These are phyloP conservation scores for Artemisia argyi DNA, from an alignment of 129 eudicot genomes.

Conservation along the genomic window DNA sequence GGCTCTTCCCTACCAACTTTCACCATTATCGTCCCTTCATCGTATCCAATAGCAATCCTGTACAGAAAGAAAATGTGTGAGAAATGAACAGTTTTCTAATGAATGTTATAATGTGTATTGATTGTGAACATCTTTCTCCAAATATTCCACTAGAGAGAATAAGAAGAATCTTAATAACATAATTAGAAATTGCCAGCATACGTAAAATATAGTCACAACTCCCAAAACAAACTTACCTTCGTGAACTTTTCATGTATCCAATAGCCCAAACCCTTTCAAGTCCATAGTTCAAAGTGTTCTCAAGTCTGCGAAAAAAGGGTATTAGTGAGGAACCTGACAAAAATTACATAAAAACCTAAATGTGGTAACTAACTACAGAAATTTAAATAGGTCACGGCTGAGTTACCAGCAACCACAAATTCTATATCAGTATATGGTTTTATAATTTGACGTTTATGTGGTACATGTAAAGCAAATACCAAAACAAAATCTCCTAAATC, in stretches of 20 bases:
- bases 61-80: constrained; percentile 6
- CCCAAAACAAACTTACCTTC: constrained; percentile 52
- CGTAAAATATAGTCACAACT: background rate
- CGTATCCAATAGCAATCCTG: constrained; percentile 92
- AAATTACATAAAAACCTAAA: constrained; percentile 5
- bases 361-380: constrained; percentile 6
- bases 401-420: constrained; percentile 11
- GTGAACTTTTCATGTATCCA: constrained; percentile 82
- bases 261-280: constrained; percentile 97
- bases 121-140: constrained; percentile 17
- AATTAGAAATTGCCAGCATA: constrained; percentile 1
- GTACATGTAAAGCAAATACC: background rate
- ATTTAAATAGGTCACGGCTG: background rate
- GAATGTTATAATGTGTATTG: background rate
- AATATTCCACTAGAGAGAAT: constrained; percentile 6
- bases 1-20: constrained; percentile 94
- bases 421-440: background rate
- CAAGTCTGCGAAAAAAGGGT: constrained; percentile 57
- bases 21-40: constrained; percentile 93
- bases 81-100: constrained; percentile 9
- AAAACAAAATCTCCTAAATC: background rate
- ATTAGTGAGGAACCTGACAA: constrained; percentile 20
- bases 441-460: too few relatives aligned
- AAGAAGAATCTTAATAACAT: background rate
- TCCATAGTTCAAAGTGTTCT: constrained; percentile 84